Evolutionary conservation across 2,329 filamentous ascomycete species (phyloP), one percentile per base, ranked within the genome.

Genomic region (Calycina herbarum): DNA sequence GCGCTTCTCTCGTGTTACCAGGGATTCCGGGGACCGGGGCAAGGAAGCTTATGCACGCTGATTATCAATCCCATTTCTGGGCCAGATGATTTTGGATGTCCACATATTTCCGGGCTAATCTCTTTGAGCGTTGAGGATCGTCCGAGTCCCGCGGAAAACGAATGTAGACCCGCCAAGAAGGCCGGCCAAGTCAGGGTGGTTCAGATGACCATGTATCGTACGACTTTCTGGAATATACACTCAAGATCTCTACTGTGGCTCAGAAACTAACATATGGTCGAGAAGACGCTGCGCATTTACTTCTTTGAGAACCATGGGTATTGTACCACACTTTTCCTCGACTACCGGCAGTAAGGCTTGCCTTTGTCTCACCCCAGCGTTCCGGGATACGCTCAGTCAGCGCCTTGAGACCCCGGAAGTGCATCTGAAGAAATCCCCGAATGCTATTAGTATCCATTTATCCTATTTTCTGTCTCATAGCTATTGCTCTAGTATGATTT

Each of bases 11-110:
- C 45, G 60, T 57, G 29, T 57, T 56, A 57, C 60, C 60, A 56
- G 27, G 42, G 45, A 29, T 40, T 56, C 45, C 60, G 54, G 27
- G 42, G 45, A 29, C 42, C 29, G 54, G 59, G 57, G 15, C 54
- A 15, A 62, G 60, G 57, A 51, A 35, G 40, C 48, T 20, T 63
- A 67, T 67, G 66, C 66, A 67, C 61, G 63, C 17, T 61, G 66
- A 67, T 67, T 67, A 67, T 67, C 59, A 65, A 67, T 63, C 66
- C 40, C 10, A 20, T 27, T 31, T 33, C 17, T 20, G 24, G 48
- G 27, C 20, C n/a, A 56, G 42, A 27, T 24, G 17, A 56, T 42
- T 33, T 13, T 27, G 42, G 20, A 33, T 29, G 40, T 8, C 45
- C 27, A 35, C 35, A 45, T 7, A 45, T 17, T 45, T 62, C 8